These are phyloP conservation scores for Russula emetica DNA, from an alignment of 768 basidiomycete genomes.

Conservation along the genomic window DNA sequence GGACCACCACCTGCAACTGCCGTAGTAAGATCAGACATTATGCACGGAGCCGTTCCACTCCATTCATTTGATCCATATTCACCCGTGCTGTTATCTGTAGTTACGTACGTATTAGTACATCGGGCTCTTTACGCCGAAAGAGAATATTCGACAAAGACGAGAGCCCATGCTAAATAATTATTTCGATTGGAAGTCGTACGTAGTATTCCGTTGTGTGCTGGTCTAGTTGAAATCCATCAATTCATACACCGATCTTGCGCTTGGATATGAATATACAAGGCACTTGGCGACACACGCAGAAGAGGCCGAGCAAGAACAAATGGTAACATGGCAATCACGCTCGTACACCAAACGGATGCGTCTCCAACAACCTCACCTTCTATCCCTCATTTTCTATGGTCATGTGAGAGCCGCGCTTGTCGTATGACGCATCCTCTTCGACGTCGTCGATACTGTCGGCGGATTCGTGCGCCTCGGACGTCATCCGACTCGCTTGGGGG, in stretches of 20 bases:
- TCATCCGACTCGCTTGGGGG: conserved; percentile 15
- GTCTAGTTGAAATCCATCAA: background rate
- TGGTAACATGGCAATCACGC: background rate
- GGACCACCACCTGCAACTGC: background rate
- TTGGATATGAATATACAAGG: background rate
- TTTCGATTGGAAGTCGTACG: too few species aligned
- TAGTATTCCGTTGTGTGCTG: background rate
- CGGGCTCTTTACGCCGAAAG: background rate
- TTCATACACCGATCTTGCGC: background rate
- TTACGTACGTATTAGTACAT: background rate
- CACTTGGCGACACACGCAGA: background rate
- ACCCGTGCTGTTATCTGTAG: background rate
- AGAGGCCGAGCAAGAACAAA: background rate
- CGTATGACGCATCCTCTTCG: background rate
- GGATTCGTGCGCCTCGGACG: background rate
- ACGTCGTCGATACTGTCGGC: too few species aligned
- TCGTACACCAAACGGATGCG: background rate
- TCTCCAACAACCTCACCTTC: background rate
- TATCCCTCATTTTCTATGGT: background rate
- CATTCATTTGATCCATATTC: background rate
- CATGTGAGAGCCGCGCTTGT: background rate
- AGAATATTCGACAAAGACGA: background rate
- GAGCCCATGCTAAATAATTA: background rate
- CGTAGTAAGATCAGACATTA: background rate
- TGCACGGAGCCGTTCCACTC: background rate